Percentiles rank a stretch among this genome's conserved stretches.
Conservation (phyloP, 2,329 filamentous ascomycete species). For the Ophiostoma fasciatum region DNA sequence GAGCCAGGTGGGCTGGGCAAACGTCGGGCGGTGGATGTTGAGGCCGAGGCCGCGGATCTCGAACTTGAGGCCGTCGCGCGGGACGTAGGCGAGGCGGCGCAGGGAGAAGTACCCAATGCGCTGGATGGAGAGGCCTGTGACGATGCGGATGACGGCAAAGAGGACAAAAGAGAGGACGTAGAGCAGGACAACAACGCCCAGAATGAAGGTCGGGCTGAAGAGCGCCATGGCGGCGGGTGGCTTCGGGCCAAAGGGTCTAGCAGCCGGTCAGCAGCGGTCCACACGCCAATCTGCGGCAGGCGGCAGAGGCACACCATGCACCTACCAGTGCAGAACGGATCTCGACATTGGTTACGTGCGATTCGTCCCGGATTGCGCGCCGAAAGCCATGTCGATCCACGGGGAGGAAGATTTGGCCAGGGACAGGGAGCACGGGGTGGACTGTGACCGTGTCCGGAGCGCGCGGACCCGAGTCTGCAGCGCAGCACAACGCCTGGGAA, state of each 20-base stretch:
- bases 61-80: conserved; percentile 75
- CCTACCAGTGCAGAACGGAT: too few relatives aligned
- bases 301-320: too few relatives aligned
- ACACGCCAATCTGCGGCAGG: too few relatives aligned
- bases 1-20: conserved; percentile 92
- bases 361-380: too few relatives aligned
- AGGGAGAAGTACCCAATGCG: conserved; percentile 86
- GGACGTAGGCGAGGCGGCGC: conserved; percentile 78
- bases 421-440: too few relatives aligned
- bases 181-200: conserved; percentile 69
- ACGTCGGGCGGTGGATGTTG: conserved; percentile 82
- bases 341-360: too few relatives aligned
- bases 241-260: neutral
- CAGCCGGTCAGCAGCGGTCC: too few relatives aligned
- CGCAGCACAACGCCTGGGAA: too few relatives aligned
- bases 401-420: too few relatives aligned
- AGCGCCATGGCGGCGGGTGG: conserved; percentile 39
- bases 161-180: conserved; percentile 88
- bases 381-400: too few relatives aligned
- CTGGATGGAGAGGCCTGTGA: conserved; percentile 91
- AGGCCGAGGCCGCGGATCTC: conserved; percentile 82
- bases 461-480: too few relatives aligned
- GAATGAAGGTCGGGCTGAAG: conserved; percentile 64
- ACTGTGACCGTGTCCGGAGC: too few relatives aligned
- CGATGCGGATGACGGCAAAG: conserved; percentile 81